Evolutionary conservation across 345 rosid species (phyloP).

Genomic region (Hibiscus trionum): DNA sequence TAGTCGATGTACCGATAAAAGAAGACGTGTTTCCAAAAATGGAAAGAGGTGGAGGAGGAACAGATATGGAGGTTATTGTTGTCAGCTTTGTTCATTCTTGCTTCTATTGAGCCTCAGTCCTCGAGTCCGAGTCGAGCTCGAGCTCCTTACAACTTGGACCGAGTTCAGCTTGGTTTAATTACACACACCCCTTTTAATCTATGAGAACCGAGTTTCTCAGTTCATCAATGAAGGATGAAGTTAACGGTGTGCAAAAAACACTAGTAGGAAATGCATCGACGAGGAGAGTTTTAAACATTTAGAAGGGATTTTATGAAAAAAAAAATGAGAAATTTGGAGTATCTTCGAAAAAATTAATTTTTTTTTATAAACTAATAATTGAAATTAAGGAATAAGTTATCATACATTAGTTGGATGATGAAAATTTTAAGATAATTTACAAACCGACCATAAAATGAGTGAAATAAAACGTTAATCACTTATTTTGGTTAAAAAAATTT

Average conservation of each 20-base stretch:
- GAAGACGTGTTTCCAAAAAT: slow-evolving; percentile 44
- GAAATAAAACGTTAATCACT: no score
- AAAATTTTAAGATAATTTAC: no score
- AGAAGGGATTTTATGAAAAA: no score
- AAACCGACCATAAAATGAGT: no score
- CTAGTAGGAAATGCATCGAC: not conserved
- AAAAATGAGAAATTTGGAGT: no score
- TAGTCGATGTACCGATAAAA: slow-evolving; percentile 33
- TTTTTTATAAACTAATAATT: no score
- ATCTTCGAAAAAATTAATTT: no score
- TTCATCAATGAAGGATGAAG: not conserved
- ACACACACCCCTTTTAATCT: not conserved
- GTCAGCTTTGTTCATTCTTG: slow-evolving; percentile 50
- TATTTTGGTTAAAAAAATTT: no score
- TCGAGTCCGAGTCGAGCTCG: not conserved
- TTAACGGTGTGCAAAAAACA: not conserved
- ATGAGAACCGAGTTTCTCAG: not conserved
- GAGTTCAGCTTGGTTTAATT: not conserved
- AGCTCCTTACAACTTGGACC: not conserved
- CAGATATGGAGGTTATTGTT: slow-evolving; percentile 33
- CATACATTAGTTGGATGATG: no score
- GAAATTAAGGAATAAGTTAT: no score
- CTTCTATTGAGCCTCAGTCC: slow-evolving; percentile 20
- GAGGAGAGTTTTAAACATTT: no score
- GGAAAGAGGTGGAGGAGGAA: slow-evolving; percentile 52